A percentile compares a stretch with the other conserved stretches of the same genome.
phyloP scores from a whole-genome alignment of 1,139 yeast genomes.

The Pichia sp. region DNA sequence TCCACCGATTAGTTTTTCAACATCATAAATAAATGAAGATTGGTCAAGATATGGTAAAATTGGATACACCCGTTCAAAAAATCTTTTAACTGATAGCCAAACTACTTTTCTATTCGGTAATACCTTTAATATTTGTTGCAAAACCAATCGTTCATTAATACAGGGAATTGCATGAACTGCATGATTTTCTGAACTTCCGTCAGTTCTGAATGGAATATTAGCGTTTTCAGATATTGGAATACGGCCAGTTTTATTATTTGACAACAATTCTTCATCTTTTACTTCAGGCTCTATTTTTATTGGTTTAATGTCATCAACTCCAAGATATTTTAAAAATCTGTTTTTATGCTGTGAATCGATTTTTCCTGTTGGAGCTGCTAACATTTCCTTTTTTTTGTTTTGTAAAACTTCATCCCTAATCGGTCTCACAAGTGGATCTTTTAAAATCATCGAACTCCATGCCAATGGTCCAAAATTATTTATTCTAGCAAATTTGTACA shows the following conservation, averaged over 20 bases:
- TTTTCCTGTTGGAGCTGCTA: slow-evolving; percentile 15
- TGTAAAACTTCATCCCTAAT: slow-evolving; percentile 29
- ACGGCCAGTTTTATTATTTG: too few relatives aligned
- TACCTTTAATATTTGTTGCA: slow-evolving; percentile 34
- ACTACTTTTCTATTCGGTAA: slow-evolving; percentile 37
- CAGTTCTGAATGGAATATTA: too few relatives aligned
- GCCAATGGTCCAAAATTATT: slow-evolving; percentile 45
- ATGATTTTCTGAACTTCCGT: too few relatives aligned
- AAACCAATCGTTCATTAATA: not conserved
- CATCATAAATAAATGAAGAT: slow-evolving; percentile 28
- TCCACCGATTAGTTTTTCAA: slow-evolving; percentile 21
- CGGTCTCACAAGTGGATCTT: slow-evolving; percentile 41
- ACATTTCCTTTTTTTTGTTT: slow-evolving; percentile 25
- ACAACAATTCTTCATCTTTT: too few relatives aligned
- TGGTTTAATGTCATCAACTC: slow-evolving; percentile 30
- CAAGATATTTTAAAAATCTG: slow-evolving; percentile 31
- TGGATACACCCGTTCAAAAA: slow-evolving; percentile 41
- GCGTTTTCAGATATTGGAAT: not conserved
- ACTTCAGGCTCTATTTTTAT: slow-evolving; percentile 1
- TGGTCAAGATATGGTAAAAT: slow-evolving; percentile 46
- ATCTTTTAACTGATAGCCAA: slow-evolving; percentile 42
- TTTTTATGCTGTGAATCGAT: slow-evolving; percentile 26
- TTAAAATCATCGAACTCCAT: slow-evolving; percentile 41
- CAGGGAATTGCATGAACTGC: too few relatives aligned
- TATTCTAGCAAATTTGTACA: slow-evolving; percentile 34